Evolutionary conservation across 768 basidiomycete species (phyloP).

Genomic region (Phylloporus arenicola): DNA sequence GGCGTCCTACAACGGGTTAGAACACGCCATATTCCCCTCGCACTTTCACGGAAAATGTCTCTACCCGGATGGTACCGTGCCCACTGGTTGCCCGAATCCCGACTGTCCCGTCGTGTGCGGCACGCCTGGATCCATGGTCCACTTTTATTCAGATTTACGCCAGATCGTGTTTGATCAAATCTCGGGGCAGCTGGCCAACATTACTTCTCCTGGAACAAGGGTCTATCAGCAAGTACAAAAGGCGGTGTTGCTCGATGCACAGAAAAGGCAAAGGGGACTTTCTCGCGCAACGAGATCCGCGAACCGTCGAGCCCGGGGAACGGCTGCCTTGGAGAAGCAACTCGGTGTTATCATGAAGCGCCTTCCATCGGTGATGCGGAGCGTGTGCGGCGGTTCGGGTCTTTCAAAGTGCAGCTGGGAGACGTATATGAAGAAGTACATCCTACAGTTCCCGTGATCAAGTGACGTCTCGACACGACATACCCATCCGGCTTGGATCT

Average conservation of each 20-base stretch:
- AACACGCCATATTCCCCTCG: conserved; percentile 58
- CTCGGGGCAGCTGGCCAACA: conserved; percentile 27
- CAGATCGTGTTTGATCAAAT: conserved; percentile 47
- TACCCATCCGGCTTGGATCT: neutral
- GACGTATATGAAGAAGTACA: conserved; percentile 51
- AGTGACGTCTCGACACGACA: neutral
- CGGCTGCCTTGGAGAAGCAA: conserved; percentile 15
- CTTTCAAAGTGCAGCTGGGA: conserved; percentile 59
- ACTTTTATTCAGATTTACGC: conserved; percentile 51
- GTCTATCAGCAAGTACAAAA: conserved; percentile 41
- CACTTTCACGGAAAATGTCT: conserved; percentile 77
- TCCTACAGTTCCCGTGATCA: conserved; percentile 56
- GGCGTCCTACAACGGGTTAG: conserved; percentile 39
- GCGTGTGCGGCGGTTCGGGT: conserved; percentile 43
- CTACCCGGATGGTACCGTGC: conserved; percentile 46
- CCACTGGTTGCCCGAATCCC: conserved; percentile 70
- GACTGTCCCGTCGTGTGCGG: conserved; percentile 76
- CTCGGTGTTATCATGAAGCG: conserved; percentile 33
- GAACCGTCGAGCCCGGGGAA: conserved; percentile 15
- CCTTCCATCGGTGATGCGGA: conserved; percentile 28
- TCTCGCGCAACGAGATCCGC: conserved; percentile 8
- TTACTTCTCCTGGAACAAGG: conserved; percentile 35
- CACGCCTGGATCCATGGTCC: conserved; percentile 74
- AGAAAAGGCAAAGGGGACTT: conserved; percentile 8
- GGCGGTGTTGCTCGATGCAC: conserved; percentile 35